Evolutionary conservation across 2,329 filamentous ascomycete genomes (phyloP).

Genomic region (Fragosphaeria purpurea): DNA sequence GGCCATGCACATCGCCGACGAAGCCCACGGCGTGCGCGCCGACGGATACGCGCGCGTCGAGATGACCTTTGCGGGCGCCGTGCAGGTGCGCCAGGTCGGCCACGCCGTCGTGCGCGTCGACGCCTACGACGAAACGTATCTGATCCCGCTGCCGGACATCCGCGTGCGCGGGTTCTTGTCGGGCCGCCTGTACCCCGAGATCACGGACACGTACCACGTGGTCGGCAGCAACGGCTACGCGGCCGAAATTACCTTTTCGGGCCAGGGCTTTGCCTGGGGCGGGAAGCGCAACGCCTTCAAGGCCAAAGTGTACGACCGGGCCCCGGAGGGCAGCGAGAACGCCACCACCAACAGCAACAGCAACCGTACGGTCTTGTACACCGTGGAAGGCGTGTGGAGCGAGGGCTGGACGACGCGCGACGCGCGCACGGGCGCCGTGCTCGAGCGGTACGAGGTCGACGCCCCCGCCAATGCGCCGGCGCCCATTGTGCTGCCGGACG

Average conservation of each 20-base stretch:
- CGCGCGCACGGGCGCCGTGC: slow-evolving; percentile 19
- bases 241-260: slow-evolving; percentile 36
- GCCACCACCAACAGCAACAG: slow-evolving; percentile 14
- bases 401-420: slow-evolving; percentile 29
- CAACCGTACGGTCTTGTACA: slow-evolving; percentile 25
- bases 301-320: slow-evolving; percentile 30
- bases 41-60: slow-evolving; percentile 43
- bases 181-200: slow-evolving; percentile 38
- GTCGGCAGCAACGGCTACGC: slow-evolving; percentile 34
- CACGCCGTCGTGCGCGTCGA: slow-evolving; percentile 41
- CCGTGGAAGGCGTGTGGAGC: slow-evolving; percentile 32
- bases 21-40: slow-evolving; percentile 31
- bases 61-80: slow-evolving; percentile 39
- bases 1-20: slow-evolving; percentile 37
- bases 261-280: slow-evolving; percentile 30
- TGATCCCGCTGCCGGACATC: slow-evolving; percentile 38
- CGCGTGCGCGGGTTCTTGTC: slow-evolving; percentile 37
- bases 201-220: slow-evolving; percentile 34
- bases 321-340: neutral
- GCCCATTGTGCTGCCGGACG: slow-evolving; percentile 30
- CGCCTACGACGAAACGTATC: slow-evolving; percentile 35
- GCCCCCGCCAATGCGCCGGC: slow-evolving; percentile 22
- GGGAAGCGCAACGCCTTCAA: slow-evolving; percentile 37
- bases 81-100: slow-evolving; percentile 40
- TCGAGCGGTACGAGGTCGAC: slow-evolving; percentile 29